These are phyloP conservation scores for Monascus ruber DNA, from an alignment of 2,329 filamentous ascomycete species.

Conservation along the genomic window DNA sequence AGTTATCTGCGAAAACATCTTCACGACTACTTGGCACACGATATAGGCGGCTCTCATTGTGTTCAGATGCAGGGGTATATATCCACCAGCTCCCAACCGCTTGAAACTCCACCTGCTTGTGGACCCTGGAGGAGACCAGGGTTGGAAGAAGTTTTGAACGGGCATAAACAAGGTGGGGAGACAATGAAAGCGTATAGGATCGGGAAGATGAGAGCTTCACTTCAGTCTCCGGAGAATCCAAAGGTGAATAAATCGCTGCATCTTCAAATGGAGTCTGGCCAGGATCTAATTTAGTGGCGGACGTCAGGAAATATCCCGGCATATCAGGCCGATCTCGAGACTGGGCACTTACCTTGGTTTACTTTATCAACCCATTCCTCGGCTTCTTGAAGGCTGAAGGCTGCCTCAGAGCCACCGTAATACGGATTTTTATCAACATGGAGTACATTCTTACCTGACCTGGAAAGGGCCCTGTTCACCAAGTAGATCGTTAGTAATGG, in stretches of 20 bases:
- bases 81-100: slow-evolving; percentile 91
- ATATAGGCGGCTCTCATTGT: slow-evolving; percentile 33
- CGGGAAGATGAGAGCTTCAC: slow-evolving; percentile 43
- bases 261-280: slow-evolving; percentile 27
- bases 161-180: slow-evolving; percentile 77
- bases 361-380: slow-evolving; percentile 57
- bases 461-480: slow-evolving; percentile 69
- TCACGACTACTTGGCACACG: slow-evolving; percentile 82
- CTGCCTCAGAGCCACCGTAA: slow-evolving; percentile 79
- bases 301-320: slow-evolving; percentile 12
- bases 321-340: neutral
- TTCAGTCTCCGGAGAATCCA: slow-evolving; percentile 8
- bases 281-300: slow-evolving; percentile 19
- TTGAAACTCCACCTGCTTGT: slow-evolving; percentile 83
- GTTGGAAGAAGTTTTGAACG: slow-evolving; percentile 65
- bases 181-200: slow-evolving; percentile 70
- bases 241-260: slow-evolving; percentile 19
- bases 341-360: slow-evolving; percentile 23
- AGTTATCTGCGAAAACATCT: slow-evolving; percentile 72
- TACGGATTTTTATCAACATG: slow-evolving; percentile 81
- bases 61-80: slow-evolving; percentile 28
- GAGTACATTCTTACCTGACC: slow-evolving; percentile 80
- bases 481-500: slow-evolving; percentile 8
- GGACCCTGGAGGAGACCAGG: slow-evolving; percentile 80
- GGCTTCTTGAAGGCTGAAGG: slow-evolving; percentile 71